These are phyloP conservation scores for Exophiala viscosa DNA, from an alignment of 2,329 filamentous ascomycete genomes.

Conservation along the genomic window DNA sequence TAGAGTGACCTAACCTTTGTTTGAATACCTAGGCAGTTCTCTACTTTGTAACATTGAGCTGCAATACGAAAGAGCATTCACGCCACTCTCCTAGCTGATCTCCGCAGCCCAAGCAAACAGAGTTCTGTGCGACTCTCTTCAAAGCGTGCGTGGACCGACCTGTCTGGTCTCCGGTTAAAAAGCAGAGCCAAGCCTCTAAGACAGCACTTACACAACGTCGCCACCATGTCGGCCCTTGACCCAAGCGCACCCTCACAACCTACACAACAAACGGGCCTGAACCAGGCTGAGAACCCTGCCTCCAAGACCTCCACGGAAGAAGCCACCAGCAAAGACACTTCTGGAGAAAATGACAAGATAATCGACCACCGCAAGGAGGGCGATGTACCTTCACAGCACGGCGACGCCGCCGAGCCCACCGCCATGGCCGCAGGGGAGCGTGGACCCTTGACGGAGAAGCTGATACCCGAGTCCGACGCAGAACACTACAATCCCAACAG, in stretches of 20 bases:
- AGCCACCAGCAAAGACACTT: conserved; percentile 18
- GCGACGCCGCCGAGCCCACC: conserved; percentile 23
- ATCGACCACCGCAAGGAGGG: conserved; percentile 26
- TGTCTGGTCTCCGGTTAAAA: not conserved
- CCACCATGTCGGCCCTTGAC: conserved; percentile 26
- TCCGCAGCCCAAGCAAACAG: too few relatives aligned
- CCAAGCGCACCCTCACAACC: conserved; percentile 31
- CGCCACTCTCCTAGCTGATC: too few relatives aligned
- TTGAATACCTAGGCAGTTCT: not conserved
- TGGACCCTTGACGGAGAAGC: conserved; percentile 22
- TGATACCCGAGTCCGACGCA: conserved; percentile 18
- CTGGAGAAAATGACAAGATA: conserved; percentile 14
- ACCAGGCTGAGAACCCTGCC: conserved; percentile 30
- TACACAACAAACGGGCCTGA: conserved; percentile 28
- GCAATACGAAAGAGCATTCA: not conserved
- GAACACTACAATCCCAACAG: conserved; percentile 22
- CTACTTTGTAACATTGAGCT: not conserved
- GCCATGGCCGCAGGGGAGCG: conserved; percentile 28
- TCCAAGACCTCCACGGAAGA: conserved; percentile 28
- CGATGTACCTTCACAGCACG: conserved; percentile 28
- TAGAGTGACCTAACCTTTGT: too few relatives aligned
- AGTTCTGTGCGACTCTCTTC: too few relatives aligned
- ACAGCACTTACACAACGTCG: not conserved
- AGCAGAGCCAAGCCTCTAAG: not conserved
- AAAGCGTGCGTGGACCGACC: too few relatives aligned